Percentiles rank a stretch among this genome's conserved stretches.
phyloP scores from a whole-genome alignment of 2,329 filamentous ascomycete species.

The Blastomyces percursus region DNA sequence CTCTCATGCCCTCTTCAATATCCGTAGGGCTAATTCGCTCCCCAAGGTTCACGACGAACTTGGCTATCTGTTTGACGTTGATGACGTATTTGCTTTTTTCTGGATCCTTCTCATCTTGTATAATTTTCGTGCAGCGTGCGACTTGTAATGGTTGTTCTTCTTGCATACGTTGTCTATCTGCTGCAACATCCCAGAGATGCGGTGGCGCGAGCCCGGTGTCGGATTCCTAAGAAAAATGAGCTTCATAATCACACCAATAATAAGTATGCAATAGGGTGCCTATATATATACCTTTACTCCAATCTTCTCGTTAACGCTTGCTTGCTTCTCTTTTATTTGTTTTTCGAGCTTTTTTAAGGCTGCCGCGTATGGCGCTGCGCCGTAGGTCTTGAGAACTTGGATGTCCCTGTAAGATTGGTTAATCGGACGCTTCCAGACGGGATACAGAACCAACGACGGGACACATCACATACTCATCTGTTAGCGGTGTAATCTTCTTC shows the following conservation, averaged over 20 bases:
- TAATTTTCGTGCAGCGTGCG: slow-evolving; percentile 97
- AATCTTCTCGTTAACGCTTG: slow-evolving; percentile 98
- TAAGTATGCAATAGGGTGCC: background rate
- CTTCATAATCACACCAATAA: background rate
- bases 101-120: slow-evolving; percentile 86
- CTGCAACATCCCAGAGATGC: slow-evolving; percentile 97
- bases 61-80: slow-evolving; percentile 99
- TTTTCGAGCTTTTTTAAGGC: slow-evolving; percentile 96
- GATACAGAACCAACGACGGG: background rate
- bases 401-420: slow-evolving; percentile 61
- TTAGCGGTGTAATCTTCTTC: slow-evolving; percentile 97
- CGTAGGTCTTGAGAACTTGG: slow-evolving; percentile 97
- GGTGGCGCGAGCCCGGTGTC: slow-evolving; percentile 96
- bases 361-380: slow-evolving; percentile 86
- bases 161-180: slow-evolving; percentile 94
- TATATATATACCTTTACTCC: slow-evolving; percentile 40
- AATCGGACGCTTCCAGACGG: slow-evolving; percentile 16
- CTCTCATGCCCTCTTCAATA: slow-evolving; percentile 98
- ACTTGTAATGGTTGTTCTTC: slow-evolving; percentile 98
- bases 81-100: slow-evolving; percentile 99
- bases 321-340: slow-evolving; percentile 98
- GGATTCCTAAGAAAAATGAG: slow-evolving; percentile 58
- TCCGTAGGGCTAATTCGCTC: slow-evolving; percentile 95
- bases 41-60: slow-evolving; percentile 96
- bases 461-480: slow-evolving; percentile 69